These are phyloP conservation scores for Combretum micranthum DNA, from an alignment of 345 rosid genomes.

Conservation along the genomic window DNA sequence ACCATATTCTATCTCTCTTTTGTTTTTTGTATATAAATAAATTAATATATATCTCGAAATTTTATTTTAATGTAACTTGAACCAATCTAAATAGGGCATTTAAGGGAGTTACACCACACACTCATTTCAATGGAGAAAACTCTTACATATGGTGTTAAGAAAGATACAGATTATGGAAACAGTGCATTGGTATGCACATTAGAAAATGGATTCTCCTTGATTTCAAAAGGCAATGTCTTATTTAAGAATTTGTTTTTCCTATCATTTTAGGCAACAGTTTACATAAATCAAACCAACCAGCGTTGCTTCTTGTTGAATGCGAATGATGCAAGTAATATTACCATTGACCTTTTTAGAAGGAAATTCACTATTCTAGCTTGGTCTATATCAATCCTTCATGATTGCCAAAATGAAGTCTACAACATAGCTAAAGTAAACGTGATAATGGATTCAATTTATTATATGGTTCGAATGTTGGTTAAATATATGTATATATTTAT, in stretches of 20 bases:
- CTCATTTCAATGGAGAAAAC: constrained; percentile 47
- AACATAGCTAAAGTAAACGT: constrained; percentile 50
- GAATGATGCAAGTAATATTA: constrained; percentile 28
- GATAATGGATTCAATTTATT: no score
- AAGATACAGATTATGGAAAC: constrained; percentile 8
- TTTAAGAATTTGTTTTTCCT: neutral
- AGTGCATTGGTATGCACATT: constrained; percentile 9
- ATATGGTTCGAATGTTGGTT: no score
- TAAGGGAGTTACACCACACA: constrained; percentile 49
- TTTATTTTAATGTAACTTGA: constrained; percentile 2
- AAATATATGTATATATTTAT: no score
- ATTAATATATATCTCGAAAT: no score
- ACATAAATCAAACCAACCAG: constrained; percentile 22
- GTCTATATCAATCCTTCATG: constrained; percentile 66
- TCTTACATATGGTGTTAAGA: constrained; percentile 39
- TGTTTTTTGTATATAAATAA: neutral
- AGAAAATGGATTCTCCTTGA: neutral
- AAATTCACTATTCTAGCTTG: constrained; percentile 47
- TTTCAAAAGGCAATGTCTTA: neutral
- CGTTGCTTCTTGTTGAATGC: constrained; percentile 51
- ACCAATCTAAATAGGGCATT: constrained; percentile 78
- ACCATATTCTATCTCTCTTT: no score
- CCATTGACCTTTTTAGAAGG: constrained; percentile 35
- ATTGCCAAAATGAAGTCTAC: constrained; percentile 43
- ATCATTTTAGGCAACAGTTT: constrained; percentile 22